Evolutionary conservation across 345 rosid species (phyloP).

Genomic region (Mercurialis annua): DNA sequence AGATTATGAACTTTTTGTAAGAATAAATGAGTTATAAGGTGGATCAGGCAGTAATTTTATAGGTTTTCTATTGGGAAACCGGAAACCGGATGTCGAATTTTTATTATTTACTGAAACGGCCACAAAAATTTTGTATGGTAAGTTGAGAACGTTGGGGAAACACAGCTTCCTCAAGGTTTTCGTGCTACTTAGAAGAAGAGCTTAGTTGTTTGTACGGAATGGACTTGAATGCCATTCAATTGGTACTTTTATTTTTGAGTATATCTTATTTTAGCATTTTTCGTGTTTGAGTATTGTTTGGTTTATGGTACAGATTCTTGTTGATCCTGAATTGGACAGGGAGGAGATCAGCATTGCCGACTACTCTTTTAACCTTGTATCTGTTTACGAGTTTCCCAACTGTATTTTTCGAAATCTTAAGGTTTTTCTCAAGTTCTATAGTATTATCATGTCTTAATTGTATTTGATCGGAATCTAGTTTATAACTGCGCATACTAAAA

Average conservation of each 20-base stretch:
- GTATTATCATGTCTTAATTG: background rate
- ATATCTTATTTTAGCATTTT: background rate
- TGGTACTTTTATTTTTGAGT: background rate
- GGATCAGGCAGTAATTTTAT: background rate
- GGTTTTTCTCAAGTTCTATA: constrained; percentile 24
- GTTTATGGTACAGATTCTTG: constrained; percentile 35
- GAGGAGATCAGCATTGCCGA: constrained; percentile 30
- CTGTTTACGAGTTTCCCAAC: constrained; percentile 42
- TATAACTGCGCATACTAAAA: background rate
- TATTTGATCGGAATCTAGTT: background rate
- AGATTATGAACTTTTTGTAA: too few relatives aligned
- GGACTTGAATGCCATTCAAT: background rate
- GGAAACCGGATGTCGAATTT: too few relatives aligned
- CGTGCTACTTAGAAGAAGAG: too few relatives aligned
- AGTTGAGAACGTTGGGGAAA: too few relatives aligned
- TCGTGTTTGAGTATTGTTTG: background rate
- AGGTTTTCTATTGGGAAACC: too few relatives aligned
- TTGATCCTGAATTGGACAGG: constrained; percentile 44
- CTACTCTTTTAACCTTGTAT: constrained; percentile 40
- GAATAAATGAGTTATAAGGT: background rate
- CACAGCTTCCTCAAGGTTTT: too few relatives aligned
- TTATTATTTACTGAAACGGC: too few relatives aligned
- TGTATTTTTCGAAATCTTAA: constrained; percentile 39
- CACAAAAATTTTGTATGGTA: too few relatives aligned
- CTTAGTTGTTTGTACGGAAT: too few relatives aligned